These are phyloP conservation scores for Rhizophora mangle DNA, from an alignment of 345 rosid genomes.

Conservation along the genomic window DNA sequence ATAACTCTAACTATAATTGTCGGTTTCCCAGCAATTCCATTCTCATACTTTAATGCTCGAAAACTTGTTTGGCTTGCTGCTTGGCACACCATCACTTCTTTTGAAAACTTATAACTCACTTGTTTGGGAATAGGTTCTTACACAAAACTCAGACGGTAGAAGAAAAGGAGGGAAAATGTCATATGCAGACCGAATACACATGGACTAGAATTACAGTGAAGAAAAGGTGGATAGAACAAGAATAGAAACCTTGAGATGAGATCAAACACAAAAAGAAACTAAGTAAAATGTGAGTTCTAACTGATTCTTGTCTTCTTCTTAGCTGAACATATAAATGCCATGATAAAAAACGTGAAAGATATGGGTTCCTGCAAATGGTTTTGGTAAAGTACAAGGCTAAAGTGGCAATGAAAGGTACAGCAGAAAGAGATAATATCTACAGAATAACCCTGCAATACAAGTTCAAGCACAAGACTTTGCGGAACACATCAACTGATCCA, in stretches of 20 bases:
- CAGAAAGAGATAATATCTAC: conserved; percentile 25
- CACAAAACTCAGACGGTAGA: conserved; percentile 2
- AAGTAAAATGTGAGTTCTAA: conserved; percentile 2
- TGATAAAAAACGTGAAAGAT: conserved; percentile 32
- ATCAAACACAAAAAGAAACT: conserved; percentile 8
- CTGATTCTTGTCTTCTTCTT: neutral
- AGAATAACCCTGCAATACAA: conserved; percentile 87
- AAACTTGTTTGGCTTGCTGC: conserved; percentile 93
- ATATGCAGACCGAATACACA: neutral
- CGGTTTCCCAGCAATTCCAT: conserved; percentile 76
- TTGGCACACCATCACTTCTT: conserved; percentile 94
- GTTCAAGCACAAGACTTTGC: conserved; percentile 57
- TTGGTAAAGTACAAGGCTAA: conserved; percentile 14
- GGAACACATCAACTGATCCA: conserved; percentile 46
- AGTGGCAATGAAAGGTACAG: neutral
- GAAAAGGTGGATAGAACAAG: conserved; percentile 1
- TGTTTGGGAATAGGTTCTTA: conserved; percentile 13
- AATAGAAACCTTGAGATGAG: conserved; percentile 7
- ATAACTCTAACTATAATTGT: conserved; percentile 82
- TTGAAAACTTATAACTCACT: conserved; percentile 26
- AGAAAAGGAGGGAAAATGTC: neutral
- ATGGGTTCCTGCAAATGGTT: conserved; percentile 43
- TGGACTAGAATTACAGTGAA: conserved; percentile 11
- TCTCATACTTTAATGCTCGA: conserved; percentile 80
- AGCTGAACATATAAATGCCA: conserved; percentile 52